Evolutionary conservation across 371 early-diverging fungal genomes (phyloP), one percentile per base, ranked within the genome.

Genomic region (Mortierella polycephala): DNA sequence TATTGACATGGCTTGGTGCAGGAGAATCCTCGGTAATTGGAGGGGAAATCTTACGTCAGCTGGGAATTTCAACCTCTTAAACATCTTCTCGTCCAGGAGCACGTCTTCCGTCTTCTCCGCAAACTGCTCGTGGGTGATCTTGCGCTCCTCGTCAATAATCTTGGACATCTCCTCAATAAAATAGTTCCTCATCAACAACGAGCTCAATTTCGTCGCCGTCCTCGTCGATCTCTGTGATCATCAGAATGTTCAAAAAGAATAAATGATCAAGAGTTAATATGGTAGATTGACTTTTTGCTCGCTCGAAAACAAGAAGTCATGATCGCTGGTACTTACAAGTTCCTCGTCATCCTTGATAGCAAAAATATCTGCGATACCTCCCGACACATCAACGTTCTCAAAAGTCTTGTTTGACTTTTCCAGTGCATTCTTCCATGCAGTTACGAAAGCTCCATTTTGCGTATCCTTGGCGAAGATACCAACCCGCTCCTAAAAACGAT

Each of bases 321-420:
- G 30, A 30, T 30, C 30, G 4, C 30, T 30, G 30, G 30, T 18
- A 73, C 83, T 64, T 88, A 93, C 93, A 67, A 95, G 76, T 80
- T 96, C 97, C 53, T 92, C 91, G 14, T 92, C 92, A 71, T 99
- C 99, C 76, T 98, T 99, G 58, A 90, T 87, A 14, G 96, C 93
- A 67, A 98, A 85, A 21, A 90, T 84, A 5, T 85, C 73, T 0
- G 95, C 89, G n/a, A 96, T 70, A 5, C 92, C 95, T 5, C 83
- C 62, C 1, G 94, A 83, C 23, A 95, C 83, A 83, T 98, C 97
- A 3, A 91, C 86, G 62, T 85, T 79, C 45, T 93, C 89, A 42
- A 93, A 85, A 11, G 74, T 74, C 40, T 83, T 83, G 23, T 81
- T 83, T 8, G 83, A 80, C 1, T 73, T 63, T 0, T 82, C 82